Conservation (phyloP, 1,284 basidiomycete species). For the Mycosarcoma mackinlayi region DNA sequence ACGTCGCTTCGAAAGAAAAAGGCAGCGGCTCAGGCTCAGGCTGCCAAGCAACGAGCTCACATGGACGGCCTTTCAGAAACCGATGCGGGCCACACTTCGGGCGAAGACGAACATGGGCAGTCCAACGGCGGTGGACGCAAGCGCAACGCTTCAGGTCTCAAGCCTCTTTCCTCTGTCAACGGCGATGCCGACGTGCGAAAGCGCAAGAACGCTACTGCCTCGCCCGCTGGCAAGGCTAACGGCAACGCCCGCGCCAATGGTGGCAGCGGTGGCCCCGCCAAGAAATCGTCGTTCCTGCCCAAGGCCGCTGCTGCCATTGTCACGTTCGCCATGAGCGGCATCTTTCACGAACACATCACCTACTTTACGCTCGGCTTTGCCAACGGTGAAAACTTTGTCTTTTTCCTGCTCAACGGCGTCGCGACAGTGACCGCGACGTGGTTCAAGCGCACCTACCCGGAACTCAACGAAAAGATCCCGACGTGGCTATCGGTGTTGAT, state of each 20-base stretch:
- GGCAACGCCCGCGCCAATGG: conserved; percentile 2
- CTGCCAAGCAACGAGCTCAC: conserved; percentile 33
- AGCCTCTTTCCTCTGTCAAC: conserved; percentile 37
- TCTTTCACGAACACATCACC: conserved; percentile 67
- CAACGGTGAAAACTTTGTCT: conserved; percentile 64
- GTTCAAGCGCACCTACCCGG: conserved; percentile 58
- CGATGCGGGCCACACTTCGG: conserved; percentile 52
- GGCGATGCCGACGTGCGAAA: conserved; percentile 24
- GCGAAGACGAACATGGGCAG: conserved; percentile 51
- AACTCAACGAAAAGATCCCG: conserved; percentile 58
- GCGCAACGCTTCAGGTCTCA: conserved; percentile 34
- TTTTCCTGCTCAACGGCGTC: conserved; percentile 64
- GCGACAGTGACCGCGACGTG: conserved; percentile 61
- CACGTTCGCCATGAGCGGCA: conserved; percentile 64
- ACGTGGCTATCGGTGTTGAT: conserved; percentile 52
- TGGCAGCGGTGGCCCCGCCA: conserved; percentile 9
- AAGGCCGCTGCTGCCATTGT: conserved; percentile 60
- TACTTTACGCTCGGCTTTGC: conserved; percentile 60
- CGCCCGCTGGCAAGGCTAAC: conserved; percentile 19
- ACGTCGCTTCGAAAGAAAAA: conserved; percentile 29
- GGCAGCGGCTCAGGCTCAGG: conserved; percentile 8
- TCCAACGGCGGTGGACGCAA: conserved; percentile 13
- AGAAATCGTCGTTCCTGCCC: conserved; percentile 51
- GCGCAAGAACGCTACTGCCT: conserved; percentile 17
- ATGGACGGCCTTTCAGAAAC: conserved; percentile 62